Base-by-base conservation (phyloP, 345 rosid species). In the Eucalyptus regnans region DNA sequence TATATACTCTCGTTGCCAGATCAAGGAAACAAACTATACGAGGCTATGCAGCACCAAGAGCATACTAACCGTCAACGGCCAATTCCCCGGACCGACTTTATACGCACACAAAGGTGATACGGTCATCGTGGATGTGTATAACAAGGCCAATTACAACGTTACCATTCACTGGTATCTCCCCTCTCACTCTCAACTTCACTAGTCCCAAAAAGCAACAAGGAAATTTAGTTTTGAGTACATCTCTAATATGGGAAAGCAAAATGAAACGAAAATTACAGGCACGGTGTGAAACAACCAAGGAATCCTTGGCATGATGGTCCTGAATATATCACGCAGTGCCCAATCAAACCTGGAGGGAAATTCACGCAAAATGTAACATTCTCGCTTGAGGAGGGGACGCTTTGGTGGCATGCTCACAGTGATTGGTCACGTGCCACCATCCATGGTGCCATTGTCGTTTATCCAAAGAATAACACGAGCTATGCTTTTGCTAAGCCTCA, bases 271-370 rank as follows among this genome's bases (percentile, higher is more conserved):
- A 51, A 18, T 52, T 10, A 22, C 52, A 93, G 93, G 94, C 93
- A 92, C 49, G 94, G 93, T 46, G 92, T 93, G 84, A 91, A 89
- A 49, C 92, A 89, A 17, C 94, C 94, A 1, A 91, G 92, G 18
- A 58, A 91, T 84, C 93, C 94, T 8, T 92, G 93, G 94, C 88
- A 92, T 6, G 93, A 93, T 81, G 94, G 94, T 41, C 93, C 94
- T 2, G 93, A 81, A 85, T 91, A 92, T 41, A 88, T 92, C 88
- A 93, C 94, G 2, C 92, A 91, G 50, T 93, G 94, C 50, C 92
- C 93, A 5, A 88, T 93, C 6, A 44, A 89, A 66, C 91, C 92
- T 2, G 91, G 92, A 87, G 58, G 27, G 20, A 90, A 43, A 52
- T 92, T 88, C 62, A 66, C 44, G 50, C 87, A 91, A 22, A 89